Base-by-base conservation (phyloP, 495 filamentous ascomycete genomes). In the Corynascus novoguineensis region DNA sequence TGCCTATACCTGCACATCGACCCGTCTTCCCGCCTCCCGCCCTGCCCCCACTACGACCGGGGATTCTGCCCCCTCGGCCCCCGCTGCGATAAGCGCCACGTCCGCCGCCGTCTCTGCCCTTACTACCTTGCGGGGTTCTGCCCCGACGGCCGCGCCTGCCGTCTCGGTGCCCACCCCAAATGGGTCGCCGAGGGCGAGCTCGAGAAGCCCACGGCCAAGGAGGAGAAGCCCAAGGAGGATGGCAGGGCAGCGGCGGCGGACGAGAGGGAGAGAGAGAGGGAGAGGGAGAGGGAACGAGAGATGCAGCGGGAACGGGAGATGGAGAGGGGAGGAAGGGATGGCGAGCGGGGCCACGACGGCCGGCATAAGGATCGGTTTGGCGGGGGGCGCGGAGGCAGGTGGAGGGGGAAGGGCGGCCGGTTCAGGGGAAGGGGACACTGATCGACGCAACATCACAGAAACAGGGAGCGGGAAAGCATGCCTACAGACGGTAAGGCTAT, bases 1-100 rank as follows among this genome's bases (percentile, higher is more conserved):
- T 98, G 93, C 65, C 80, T 97, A 6, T 98, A 97, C 67, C 83
- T 96, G 25, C 93, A 98, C 73, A 87, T 96, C 62, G 88, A 93
- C 56, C 90, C 93, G 19, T 83, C 86, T 45, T 82, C 81, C 21
- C 82, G 85, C 56, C 77, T 95, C 6, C 88, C 93, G 5, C 84
- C 89, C 0, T 98, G 93, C 63, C 91, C 92, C 54, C 89, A 95
- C 72, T 98, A 96, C 73, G 89, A 96, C 51, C 82, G 84, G n/a
- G 93, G 93, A 1, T 97, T 96, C 73, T 97, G 95, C 61, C 88
- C 90, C 22, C 77, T 97, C 14, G 95, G 93, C 0, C 87, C 92
- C 4, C 73, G 80, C 25, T 98, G 93, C 69, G 84, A 86, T 10
- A 88, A 95, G 72, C 86, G 87, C 60, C 93, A 98, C 70, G 83